Evolutionary conservation across 2,329 filamentous ascomycete genomes (phyloP).

Genomic region (Alternaria ventricosa): DNA sequence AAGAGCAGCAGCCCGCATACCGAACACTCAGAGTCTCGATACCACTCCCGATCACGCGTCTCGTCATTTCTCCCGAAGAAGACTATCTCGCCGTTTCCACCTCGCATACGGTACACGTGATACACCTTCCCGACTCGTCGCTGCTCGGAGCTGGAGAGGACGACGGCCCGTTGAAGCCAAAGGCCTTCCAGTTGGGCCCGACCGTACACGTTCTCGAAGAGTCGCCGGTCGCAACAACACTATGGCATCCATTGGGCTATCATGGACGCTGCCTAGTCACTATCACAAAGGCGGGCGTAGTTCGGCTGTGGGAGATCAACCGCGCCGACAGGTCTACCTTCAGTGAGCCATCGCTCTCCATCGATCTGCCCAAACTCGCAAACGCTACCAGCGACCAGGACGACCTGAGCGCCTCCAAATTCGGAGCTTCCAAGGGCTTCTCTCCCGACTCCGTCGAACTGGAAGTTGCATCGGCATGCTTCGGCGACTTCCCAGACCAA

Average conservation of each 20-base stretch:
- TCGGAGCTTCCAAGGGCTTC: conserved; percentile 78
- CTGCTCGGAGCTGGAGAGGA: conserved; percentile 73
- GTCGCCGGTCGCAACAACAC: conserved; percentile 76
- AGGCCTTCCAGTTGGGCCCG: conserved; percentile 89
- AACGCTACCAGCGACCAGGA: conserved; percentile 83
- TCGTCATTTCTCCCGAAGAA: conserved; percentile 81
- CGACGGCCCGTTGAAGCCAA: conserved; percentile 73
- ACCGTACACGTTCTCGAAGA: conserved; percentile 90
- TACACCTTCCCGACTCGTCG: conserved; percentile 80
- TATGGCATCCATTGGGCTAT: conserved; percentile 93
- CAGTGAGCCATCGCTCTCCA: conserved; percentile 78
- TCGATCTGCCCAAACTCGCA: conserved; percentile 87
- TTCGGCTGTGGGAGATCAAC: conserved; percentile 89
- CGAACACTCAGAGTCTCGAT: conserved; percentile 74
- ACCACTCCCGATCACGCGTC: conserved; percentile 81
- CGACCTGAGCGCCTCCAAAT: conserved; percentile 79
- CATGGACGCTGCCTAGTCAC: conserved; percentile 84
- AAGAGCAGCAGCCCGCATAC: conserved; percentile 43
- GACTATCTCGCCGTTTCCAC: conserved; percentile 87
- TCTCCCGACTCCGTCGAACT: conserved; percentile 91
- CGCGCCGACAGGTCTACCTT: conserved; percentile 86
- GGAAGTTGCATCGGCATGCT: conserved; percentile 89
- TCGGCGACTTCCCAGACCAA: conserved; percentile 70
- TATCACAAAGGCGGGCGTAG: conserved; percentile 83
- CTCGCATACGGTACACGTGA: conserved; percentile 85